Evolutionary conservation across 768 basidiomycete species (phyloP).

Genomic region (Amanita thiersii): DNA sequence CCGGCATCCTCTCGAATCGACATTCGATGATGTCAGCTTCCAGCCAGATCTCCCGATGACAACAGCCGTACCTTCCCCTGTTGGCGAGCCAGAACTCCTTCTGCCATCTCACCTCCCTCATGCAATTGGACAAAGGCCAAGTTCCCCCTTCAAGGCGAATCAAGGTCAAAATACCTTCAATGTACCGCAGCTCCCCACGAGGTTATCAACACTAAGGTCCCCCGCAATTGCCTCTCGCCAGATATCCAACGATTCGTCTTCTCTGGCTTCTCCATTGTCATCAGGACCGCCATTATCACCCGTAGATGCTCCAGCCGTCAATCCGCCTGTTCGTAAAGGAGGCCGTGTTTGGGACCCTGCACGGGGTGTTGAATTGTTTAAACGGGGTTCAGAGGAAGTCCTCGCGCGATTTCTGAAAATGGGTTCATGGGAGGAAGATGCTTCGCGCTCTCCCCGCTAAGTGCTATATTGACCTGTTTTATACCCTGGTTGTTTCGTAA

Average conservation of each 20-base stretch:
- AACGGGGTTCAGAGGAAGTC: slow-evolving; percentile 82
- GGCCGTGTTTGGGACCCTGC: slow-evolving; percentile 81
- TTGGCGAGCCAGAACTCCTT: slow-evolving; percentile 6
- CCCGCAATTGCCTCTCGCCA: slow-evolving; percentile 25
- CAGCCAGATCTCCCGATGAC: slow-evolving; percentile 16
- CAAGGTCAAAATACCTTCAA: slow-evolving; percentile 1
- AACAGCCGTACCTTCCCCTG: slow-evolving; percentile 14
- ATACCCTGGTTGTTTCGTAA: background rate
- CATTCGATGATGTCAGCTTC: slow-evolving; percentile 18
- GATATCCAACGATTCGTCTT: slow-evolving; percentile 40
- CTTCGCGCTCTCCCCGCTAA: slow-evolving; percentile 14
- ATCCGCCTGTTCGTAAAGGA: slow-evolving; percentile 32
- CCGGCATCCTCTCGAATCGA: slow-evolving; percentile 16
- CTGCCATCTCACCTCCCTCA: slow-evolving; percentile 4
- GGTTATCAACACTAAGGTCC: background rate
- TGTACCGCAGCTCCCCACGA: background rate
- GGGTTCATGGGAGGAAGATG: slow-evolving; percentile 62
- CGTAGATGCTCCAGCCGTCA: slow-evolving; percentile 26
- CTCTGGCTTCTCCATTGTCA: slow-evolving; percentile 43
- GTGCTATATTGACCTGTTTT: background rate
- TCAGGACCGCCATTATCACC: slow-evolving; percentile 48
- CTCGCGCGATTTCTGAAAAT: slow-evolving; percentile 76
- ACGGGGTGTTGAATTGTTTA: slow-evolving; percentile 79
- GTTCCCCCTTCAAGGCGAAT: slow-evolving; percentile 2
- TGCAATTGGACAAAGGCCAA: slow-evolving; percentile 4